Evolutionary conservation across 805 yeast species (phyloP), one percentile per base, ranked within the genome.

Genomic region (Isabelozyma heimii): DNA sequence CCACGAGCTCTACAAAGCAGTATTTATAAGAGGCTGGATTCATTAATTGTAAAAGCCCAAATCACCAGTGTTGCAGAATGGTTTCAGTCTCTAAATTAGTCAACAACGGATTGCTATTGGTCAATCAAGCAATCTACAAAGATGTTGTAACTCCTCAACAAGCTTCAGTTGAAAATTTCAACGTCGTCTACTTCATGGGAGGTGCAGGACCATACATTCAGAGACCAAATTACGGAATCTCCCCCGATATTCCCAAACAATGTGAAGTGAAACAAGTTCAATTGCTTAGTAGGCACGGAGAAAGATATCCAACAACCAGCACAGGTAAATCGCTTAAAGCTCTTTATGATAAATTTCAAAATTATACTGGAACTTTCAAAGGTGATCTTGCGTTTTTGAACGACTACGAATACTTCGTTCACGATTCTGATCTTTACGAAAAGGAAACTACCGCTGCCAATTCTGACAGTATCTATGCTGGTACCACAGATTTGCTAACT

Each of bases 211-310:
- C 88, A 7, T 83, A 79, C 54, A 66, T 78, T 37, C 74, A 75
- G 46, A 72, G 71, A 44, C 64, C 68, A 4, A 86, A 85, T 1
- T 79, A 63, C 55, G 87, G 87, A 2, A 74, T 83, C 39, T 66
- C 77, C 12, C 61, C 73, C 15, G 79, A 69, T 8, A 54, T 71
- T 1, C 85, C 87, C 13, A 69, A 64, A 7, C 70, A 70, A 42
- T 84, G 88, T 63, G 58, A 65, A 6, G 70, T 84, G 47, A 80
- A 80, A 55, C 92, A 87, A 63, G 89, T 85, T 8, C 90, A 85
- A 54, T 66, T 87, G 17, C 67, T 86, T 45, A 82, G 84, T 55
- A 78, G 96, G 58, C 95, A 89, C 60, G 95, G 92, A 16, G 92
- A 88, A 63, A 72, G 96, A 54, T 87, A 74, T 58, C 73, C 77